A percentile compares a stretch with the other conserved stretches of the same genome.
phyloP scores from a whole-genome alignment of 345 rosid species.

The Gossypium ekmanianum region DNA sequence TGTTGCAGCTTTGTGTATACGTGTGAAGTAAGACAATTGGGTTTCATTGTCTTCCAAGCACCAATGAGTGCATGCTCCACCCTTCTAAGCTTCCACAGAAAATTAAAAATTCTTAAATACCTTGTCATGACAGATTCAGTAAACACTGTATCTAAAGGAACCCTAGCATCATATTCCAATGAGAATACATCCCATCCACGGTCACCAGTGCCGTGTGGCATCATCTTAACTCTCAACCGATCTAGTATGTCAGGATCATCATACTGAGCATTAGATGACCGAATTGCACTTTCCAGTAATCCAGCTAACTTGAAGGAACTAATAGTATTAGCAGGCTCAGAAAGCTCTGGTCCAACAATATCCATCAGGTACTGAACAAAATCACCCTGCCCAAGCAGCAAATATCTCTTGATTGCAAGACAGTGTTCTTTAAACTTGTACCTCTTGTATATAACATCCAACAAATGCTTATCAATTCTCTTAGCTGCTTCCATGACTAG shows the following conservation, averaged over 20 bases:
- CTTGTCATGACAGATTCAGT: slow-evolving; percentile 82
- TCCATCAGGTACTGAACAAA: slow-evolving; percentile 59
- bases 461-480: slow-evolving; percentile 86
- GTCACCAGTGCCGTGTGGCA: slow-evolving; percentile 90
- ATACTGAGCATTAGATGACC: slow-evolving; percentile 97
- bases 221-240: slow-evolving; percentile 87
- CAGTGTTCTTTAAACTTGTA: slow-evolving; percentile 92
- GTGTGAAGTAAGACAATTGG: slow-evolving; percentile 82
- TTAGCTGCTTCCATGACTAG: slow-evolving; percentile 89
- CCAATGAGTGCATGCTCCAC: slow-evolving; percentile 97
- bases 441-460: slow-evolving; percentile 76
- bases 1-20: slow-evolving; percentile 69
- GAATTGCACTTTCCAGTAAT: slow-evolving; percentile 82
- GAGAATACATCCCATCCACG: slow-evolving; percentile 99
- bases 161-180: slow-evolving; percentile 88
- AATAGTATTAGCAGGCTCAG: slow-evolving; percentile 94
- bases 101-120: slow-evolving; percentile 86
- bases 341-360: slow-evolving; percentile 80
- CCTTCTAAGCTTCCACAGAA: slow-evolving; percentile 91
- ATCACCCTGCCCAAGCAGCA: slow-evolving; percentile 96
- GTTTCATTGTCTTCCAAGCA: slow-evolving; percentile 99
- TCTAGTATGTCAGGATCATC: slow-evolving; percentile 87
- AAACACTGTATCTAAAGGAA: slow-evolving; percentile 86
- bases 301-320: slow-evolving; percentile 96
- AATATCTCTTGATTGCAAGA: slow-evolving; percentile 89